Conservation (phyloP, 768 basidiomycete species). For the Suillus spraguei region DNA sequence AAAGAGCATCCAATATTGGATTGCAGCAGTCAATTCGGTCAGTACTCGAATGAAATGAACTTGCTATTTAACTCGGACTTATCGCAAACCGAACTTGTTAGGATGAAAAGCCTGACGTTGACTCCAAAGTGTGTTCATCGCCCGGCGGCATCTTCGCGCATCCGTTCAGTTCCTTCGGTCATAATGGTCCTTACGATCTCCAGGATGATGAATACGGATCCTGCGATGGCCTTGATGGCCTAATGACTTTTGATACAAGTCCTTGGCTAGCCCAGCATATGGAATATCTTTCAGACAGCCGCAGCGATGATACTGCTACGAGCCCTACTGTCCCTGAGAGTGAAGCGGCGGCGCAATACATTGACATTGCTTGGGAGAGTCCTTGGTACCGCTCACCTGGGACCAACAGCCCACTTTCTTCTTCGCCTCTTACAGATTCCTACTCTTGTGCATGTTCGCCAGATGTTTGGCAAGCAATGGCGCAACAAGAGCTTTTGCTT, state of each 20-base stretch:
- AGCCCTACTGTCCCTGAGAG: constrained; percentile 26
- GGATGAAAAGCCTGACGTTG: constrained; percentile 18
- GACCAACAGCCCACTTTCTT: constrained; percentile 28
- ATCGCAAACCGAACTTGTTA: constrained; percentile 13
- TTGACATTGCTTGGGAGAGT: constrained; percentile 41
- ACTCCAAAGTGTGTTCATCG: constrained; percentile 7
- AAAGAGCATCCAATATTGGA: constrained; percentile 30
- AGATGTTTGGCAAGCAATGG: constrained; percentile 35
- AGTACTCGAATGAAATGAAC: constrained; percentile 10
- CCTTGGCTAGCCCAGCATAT: constrained; percentile 11
- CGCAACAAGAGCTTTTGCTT: constrained; percentile 36
- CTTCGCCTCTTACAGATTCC: constrained; percentile 21
- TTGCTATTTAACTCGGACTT: not conserved
- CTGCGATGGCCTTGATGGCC: not conserved
- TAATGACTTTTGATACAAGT: constrained; percentile 5
- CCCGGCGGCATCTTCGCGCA: constrained; percentile 17
- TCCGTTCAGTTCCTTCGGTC: constrained; percentile 22
- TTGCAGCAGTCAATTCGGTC: constrained; percentile 27
- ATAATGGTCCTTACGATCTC: not conserved
- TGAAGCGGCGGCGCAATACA: constrained; percentile 37
- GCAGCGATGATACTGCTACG: constrained; percentile 23
- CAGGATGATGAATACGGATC: not conserved
- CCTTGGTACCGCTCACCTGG: constrained; percentile 39
- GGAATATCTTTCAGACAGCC: constrained; percentile 18
- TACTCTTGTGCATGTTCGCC: constrained; percentile 32